Percentiles rank a stretch among this genome's conserved stretches.
Evolutionary conservation across 148 eudicot genomes (phyloP).

Genomic region (Fagopyrum esculentum): DNA sequence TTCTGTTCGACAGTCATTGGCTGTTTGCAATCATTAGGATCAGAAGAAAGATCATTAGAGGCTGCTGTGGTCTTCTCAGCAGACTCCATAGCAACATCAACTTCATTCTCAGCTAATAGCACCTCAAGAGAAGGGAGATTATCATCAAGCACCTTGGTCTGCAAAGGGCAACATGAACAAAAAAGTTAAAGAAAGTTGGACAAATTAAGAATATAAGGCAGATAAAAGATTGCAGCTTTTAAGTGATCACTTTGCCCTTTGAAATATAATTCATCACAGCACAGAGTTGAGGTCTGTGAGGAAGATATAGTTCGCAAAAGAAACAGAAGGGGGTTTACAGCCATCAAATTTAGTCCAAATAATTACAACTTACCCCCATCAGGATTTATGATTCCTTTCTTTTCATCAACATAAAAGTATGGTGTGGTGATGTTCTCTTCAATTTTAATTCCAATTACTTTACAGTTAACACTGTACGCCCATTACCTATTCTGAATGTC

Average conservation of each 20-base stretch:
- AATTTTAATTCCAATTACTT: too few relatives aligned
- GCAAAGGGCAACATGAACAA: conserved; percentile 10
- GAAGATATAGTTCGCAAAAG: background rate
- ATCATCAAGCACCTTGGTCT: conserved; percentile 74
- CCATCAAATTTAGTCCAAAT: background rate
- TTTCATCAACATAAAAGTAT: too few relatives aligned
- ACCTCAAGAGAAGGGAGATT: conserved; percentile 66
- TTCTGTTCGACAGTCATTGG: conserved; percentile 25
- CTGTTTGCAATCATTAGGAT: conserved; percentile 16
- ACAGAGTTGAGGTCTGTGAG: background rate
- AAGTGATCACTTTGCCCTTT: background rate
- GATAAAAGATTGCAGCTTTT: conserved; percentile 1
- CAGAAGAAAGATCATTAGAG: conserved; percentile 20
- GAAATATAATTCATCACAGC: background rate
- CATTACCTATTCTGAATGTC: background rate
- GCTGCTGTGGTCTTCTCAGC: conserved; percentile 19
- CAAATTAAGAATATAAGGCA: background rate
- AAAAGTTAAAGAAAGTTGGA: background rate
- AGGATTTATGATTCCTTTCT: too few relatives aligned
- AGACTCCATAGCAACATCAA: conserved; percentile 17
- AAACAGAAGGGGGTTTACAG: background rate
- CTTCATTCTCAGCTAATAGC: conserved; percentile 28
- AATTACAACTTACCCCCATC: background rate
- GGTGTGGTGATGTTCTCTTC: too few relatives aligned
- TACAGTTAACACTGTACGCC: background rate